Percentiles rank a stretch among this genome's conserved stretches.
Conservation (phyloP, 257 asterid species). For the Osmanthus fragrans region DNA sequence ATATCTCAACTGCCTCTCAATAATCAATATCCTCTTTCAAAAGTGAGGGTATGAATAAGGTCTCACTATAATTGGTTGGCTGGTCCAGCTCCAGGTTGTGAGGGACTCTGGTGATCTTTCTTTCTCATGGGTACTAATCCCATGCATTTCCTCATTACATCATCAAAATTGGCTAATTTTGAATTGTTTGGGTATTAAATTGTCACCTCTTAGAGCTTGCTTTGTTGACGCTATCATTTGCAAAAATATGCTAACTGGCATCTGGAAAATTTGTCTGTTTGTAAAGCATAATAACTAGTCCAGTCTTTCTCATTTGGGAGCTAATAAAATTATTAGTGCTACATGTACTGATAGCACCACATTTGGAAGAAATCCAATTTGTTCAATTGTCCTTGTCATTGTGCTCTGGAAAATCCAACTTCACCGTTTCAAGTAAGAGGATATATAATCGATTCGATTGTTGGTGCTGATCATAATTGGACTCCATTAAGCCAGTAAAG, state of each 20-base stretch:
- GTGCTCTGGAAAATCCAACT: neutral
- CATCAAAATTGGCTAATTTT: neutral
- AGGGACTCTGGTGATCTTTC: neutral
- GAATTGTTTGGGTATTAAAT: neutral
- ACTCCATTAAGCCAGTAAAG: neutral
- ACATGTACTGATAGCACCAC: neutral
- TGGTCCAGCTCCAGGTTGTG: neutral
- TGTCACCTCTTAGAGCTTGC: neutral
- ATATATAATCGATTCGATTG: neutral
- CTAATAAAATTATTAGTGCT: neutral
- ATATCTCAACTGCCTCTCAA: neutral
- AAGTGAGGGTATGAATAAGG: neutral
- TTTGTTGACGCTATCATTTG: neutral
- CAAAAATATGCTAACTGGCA: neutral
- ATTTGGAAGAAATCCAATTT: neutral
- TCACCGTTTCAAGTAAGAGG: neutral
- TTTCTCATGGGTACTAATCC: neutral
- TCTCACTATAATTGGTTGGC: neutral
- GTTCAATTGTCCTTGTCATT: neutral
- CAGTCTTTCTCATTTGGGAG: neutral
- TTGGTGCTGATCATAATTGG: neutral
- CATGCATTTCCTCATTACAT: neutral
- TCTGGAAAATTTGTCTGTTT: neutral
- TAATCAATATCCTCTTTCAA: neutral
- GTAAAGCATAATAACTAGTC: neutral